Conservation (phyloP, 164 flowering plant species). For the Piper betle region DNA sequence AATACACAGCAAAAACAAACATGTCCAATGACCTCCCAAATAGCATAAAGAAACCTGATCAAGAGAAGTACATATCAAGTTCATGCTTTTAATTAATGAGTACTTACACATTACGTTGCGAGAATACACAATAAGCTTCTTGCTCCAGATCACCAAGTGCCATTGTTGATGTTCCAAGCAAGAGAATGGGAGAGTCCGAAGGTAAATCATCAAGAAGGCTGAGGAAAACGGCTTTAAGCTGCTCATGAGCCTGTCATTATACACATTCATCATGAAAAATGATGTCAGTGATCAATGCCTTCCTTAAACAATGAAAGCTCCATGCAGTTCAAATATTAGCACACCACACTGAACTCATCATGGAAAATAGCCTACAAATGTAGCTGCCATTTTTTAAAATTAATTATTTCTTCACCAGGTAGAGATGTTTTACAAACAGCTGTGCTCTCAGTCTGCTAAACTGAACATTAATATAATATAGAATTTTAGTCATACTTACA, state of each 20-base stretch:
- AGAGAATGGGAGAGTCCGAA: conserved; percentile 68
- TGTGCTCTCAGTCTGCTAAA: too few relatives aligned
- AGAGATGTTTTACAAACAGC: neutral
- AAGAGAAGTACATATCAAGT: neutral
- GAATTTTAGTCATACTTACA: conserved; percentile 35
- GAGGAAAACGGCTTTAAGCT: conserved; percentile 78
- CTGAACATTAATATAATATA: too few relatives aligned
- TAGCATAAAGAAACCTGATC: neutral
- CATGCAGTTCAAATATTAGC: too few relatives aligned
- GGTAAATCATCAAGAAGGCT: conserved; percentile 88
- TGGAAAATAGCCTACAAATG: too few relatives aligned
- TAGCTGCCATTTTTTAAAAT: neutral
- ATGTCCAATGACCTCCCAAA: neutral
- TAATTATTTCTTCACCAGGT: neutral
- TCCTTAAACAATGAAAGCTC: too few relatives aligned
- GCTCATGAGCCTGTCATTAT: conserved; percentile 78
- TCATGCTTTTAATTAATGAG: conserved; percentile 3
- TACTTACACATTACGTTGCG: conserved; percentile 66
- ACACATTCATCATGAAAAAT: neutral
- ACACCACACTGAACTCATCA: too few relatives aligned
- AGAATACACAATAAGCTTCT: conserved; percentile 36
- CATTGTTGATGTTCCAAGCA: conserved; percentile 62
- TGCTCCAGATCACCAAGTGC: conserved; percentile 33
- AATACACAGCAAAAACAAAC: neutral
- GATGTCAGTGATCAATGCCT: neutral